These are phyloP conservation scores for Agrostemma githago DNA, from an alignment of 148 eudicot species.

Conservation along the genomic window DNA sequence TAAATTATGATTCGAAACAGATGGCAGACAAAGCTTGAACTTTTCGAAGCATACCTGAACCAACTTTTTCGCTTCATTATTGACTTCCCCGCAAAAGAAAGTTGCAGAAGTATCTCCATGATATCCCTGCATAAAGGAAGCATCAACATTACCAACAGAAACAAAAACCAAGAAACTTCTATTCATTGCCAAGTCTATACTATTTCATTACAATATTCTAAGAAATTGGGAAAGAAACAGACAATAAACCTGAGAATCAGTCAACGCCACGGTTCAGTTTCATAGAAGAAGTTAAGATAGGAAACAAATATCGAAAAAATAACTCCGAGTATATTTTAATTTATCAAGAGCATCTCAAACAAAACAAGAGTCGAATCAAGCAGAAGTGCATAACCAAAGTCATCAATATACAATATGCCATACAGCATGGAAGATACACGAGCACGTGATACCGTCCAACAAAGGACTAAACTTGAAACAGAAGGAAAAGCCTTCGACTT, in stretches of 20 bases:
- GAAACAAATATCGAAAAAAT: neutral
- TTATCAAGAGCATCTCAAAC: neutral
- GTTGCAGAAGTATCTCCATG: constrained; percentile 98
- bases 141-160: constrained; percentile 7
- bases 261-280: neutral
- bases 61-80: constrained; percentile 70
- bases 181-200: neutral
- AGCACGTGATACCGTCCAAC: neutral
- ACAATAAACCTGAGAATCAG: neutral
- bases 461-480: neutral
- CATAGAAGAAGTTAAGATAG: neutral
- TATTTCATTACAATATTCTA: neutral
- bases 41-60: constrained; percentile 53
- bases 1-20: neutral
- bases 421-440: neutral
- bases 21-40: neutral
- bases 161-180: neutral
- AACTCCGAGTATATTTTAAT: neutral
- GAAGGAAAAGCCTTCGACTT: neutral
- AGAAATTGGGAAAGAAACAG: neutral
- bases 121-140: constrained; percentile 64
- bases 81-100: constrained; percentile 80
- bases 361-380: constrained; percentile 3
- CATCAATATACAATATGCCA: neutral
- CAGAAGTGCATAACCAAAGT: neutral